Evolutionary conservation across 2,329 filamentous ascomycete genomes (phyloP), one percentile per base, ranked within the genome.

Genomic region (Lachnellula arida): DNA sequence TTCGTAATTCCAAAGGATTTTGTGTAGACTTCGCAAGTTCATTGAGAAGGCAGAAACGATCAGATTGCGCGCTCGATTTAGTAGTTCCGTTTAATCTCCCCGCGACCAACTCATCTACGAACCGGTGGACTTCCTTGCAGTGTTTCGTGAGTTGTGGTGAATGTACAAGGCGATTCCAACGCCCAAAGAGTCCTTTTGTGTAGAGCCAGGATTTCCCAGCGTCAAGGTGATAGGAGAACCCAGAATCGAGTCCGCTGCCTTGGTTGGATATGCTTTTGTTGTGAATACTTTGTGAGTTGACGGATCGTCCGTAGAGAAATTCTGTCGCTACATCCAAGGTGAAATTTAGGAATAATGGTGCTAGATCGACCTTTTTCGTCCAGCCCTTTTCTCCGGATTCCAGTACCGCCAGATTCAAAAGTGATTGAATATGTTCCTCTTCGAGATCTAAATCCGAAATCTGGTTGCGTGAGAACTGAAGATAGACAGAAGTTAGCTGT

Each of bases 281-380:
- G 34, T 15, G n/a, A 22, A 23, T 15, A 25, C 11, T 34, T 28
- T 52, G 54, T 6, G 43, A 52, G 17, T 52, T 37, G 19, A 46
- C 28, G 9, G 43, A 42, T n/a, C 46, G 61, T 12, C 86, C 85
- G 43, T 88, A 84, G 6, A 88, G 71, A 60, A 88, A 86, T 48
- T 85, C 82, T 0, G 84, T 88, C 0, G 84, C 82, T 0, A 82
- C 80, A 57, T 88, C 85, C 12, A 88, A 75, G 0, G 85, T 87
- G 64, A 87, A 76, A 43, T 79, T 76, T 64, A 87, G 86, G 65
- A 87, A 84, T 5, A 86, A 70, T 7, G 81, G 78, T 63, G 82
- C 80, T 12, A 88, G 72, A 61, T 88, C 80, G 7, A 87, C 75
- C 3, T 87, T 77, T 8, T 34, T 37, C 3, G 61, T 65, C 61